Evolutionary conservation across 805 yeast genomes (phyloP).

Genomic region (Ogataea corticis): DNA sequence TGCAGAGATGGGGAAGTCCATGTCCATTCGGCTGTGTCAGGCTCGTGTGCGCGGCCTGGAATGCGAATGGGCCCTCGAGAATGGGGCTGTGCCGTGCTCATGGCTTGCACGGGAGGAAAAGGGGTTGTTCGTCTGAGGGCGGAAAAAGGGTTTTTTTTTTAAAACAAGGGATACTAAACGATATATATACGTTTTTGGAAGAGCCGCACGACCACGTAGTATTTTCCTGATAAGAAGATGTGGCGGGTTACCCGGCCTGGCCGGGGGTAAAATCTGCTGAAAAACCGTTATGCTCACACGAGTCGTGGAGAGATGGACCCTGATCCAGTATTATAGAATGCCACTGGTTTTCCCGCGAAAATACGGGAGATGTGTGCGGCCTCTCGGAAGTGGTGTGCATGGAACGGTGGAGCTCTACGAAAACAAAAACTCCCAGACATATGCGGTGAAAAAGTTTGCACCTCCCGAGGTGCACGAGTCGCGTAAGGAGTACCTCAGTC

Average conservation of each 20-base stretch:
- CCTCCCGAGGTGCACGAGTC: conserved; percentile 41
- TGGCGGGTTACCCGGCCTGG: too few species aligned
- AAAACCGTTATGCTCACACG: too few species aligned
- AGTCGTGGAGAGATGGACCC: too few species aligned
- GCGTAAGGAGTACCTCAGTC: conserved; percentile 37
- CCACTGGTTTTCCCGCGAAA: conserved; percentile 12
- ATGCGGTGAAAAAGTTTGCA: conserved; percentile 49
- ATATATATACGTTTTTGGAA: too few species aligned
- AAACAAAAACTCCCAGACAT: conserved; percentile 8
- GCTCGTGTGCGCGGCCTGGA: too few species aligned
- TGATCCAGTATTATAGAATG: background rate
- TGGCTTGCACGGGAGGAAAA: too few species aligned
- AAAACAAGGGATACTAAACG: too few species aligned
- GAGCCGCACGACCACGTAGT: background rate
- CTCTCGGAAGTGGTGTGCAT: conserved; percentile 21
- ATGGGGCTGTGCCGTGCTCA: too few species aligned
- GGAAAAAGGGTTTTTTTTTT: too few species aligned
- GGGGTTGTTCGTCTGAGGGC: too few species aligned
- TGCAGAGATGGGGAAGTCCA: conserved; percentile 1
- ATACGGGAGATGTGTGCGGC: conserved; percentile 17
- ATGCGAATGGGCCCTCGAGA: too few species aligned
- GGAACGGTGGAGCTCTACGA: conserved; percentile 17
- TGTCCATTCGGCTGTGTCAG: background rate
- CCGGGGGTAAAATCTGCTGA: too few species aligned
- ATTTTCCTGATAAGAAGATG: background rate